Conservation (phyloP, 345 rosid species). For the Conringia planisiliqua region DNA sequence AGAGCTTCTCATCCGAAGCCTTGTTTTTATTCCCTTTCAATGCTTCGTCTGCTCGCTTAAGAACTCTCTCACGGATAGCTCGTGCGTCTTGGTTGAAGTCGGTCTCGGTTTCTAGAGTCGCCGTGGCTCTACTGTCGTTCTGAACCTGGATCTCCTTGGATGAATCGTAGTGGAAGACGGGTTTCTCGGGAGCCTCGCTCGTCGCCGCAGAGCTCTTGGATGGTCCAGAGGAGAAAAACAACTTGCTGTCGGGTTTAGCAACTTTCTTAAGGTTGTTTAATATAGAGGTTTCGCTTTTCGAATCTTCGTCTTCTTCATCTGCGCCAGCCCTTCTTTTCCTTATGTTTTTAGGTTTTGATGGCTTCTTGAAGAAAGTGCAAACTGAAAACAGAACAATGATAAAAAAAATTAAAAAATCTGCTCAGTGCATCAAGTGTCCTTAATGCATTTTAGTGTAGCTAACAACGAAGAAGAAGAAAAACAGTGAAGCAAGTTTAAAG, state of each 20-base stretch:
- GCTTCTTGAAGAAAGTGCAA: constrained; percentile 76
- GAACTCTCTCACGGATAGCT: constrained; percentile 81
- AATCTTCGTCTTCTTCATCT: constrained; percentile 55
- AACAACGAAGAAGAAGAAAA: neutral
- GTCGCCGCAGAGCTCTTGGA: constrained; percentile 39
- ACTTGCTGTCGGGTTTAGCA: constrained; percentile 51
- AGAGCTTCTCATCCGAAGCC: constrained; percentile 55
- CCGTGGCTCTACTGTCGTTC: constrained; percentile 76
- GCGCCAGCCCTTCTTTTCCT: constrained; percentile 57
- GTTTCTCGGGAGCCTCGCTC: constrained; percentile 32
- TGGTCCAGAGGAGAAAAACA: constrained; percentile 64
- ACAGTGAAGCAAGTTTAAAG: neutral
- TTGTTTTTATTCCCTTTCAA: constrained; percentile 54
- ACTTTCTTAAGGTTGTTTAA: constrained; percentile 50
- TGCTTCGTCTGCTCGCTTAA: constrained; percentile 60
- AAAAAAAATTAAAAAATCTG: no score
- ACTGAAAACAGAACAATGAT: constrained; percentile 39
- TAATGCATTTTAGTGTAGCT: neutral
- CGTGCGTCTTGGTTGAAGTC: constrained; percentile 74
- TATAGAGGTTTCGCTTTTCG: constrained; percentile 41
- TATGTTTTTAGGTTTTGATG: constrained; percentile 62
- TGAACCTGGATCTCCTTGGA: constrained; percentile 88
- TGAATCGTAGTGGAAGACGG: constrained; percentile 69
- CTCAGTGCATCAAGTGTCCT: neutral
- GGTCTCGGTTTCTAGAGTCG: constrained; percentile 83